Evolutionary conservation across 2,329 filamentous ascomycete species (phyloP), one percentile per base, ranked within the genome.

Genomic region (Ceratocystiopsis minuta): DNA sequence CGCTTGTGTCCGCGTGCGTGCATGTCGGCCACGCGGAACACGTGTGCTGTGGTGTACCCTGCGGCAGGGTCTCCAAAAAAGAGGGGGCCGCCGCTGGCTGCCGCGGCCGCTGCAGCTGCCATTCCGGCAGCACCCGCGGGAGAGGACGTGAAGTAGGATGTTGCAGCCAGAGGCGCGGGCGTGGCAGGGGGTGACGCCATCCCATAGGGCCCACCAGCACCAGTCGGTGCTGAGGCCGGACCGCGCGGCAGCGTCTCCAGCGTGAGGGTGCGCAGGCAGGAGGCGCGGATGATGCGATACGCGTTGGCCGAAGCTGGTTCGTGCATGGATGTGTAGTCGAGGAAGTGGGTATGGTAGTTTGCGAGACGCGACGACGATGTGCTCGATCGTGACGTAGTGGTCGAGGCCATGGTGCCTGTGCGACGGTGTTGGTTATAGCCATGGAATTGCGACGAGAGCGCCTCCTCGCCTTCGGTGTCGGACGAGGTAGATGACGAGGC

Each of bases 21-120:
- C 33, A 78, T 63, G 52, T 80, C 76, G 7, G 75, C 71, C 36
- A 80, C 76, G 20, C 76, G 75, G 52, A 80, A 80, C 48, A 80
- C 76, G 55, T 78, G 80, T 14, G 75, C 76, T 0, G 75, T 80
- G 0, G 76, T 80, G 56, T 78, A 80, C 28, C 76, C 76, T 1
- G 75, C 69, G 0, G 69, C 55, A 1, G 72, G 66, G 51, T 80
- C 76, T 28, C 76, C 76, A 45, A 80, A 80, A 55, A 80, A 78
- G 41, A 80, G 77, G 28, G 76, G 74, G 0, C 75, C 75, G 3
- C 75, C 75, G 3, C 72, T 73, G 1, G 68, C 65, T 3, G 49
- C 46, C 1, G 46, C 43, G 1, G 46, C 48, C 15, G 73, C 63
- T 33, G 68, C 61, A 34, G 69, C 61, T 43, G 70, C 62, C 46